Evolutionary conservation across 306 rosid genomes (phyloP).

Genomic region (Astragalus glycyphyllos): DNA sequence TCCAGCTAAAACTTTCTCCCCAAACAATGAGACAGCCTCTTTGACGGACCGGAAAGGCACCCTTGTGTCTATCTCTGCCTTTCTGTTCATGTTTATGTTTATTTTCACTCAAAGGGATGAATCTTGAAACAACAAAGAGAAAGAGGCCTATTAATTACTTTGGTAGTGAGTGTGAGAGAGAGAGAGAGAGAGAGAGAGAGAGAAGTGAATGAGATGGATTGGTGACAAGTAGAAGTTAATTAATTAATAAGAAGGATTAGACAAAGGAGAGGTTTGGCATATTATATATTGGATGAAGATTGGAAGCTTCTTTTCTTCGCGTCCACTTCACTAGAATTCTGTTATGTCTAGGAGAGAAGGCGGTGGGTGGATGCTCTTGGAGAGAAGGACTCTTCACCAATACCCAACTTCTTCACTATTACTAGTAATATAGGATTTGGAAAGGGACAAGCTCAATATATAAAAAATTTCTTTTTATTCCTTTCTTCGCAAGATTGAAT

Average conservation of each 20-base stretch:
- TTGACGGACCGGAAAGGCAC: conserved; percentile 82
- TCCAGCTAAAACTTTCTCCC: conserved; percentile 76
- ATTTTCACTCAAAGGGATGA: conserved; percentile 34
- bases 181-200: neutral
- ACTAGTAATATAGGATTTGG: neutral
- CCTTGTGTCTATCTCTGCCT: conserved; percentile 83
- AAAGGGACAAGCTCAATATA: conserved; percentile 20
- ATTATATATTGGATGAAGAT: conserved; percentile 25
- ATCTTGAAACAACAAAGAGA: too few species aligned
- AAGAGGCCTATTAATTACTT: too few species aligned
- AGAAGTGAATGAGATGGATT: conserved; percentile 33
- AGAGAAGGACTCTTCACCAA: conserved; percentile 57
- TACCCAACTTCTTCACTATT: conserved; percentile 20
- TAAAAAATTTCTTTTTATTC: neutral
- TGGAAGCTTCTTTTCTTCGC: conserved; percentile 95
- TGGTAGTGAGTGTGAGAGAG: too few species aligned
- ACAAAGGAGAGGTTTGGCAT: conserved; percentile 7
- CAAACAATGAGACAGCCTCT: conserved; percentile 87
- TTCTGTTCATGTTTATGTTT: conserved; percentile 49
- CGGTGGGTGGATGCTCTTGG: conserved; percentile 51
- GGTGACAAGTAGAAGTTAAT: conserved; percentile 15
- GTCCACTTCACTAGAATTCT: conserved; percentile 97
- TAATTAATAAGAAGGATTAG: conserved; percentile 17
- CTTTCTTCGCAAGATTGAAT: conserved; percentile 37
- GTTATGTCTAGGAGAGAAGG: conserved; percentile 54